Evolutionary conservation across 495 filamentous ascomycete species (phyloP).

Genomic region (Chaetomium cochliodes): DNA sequence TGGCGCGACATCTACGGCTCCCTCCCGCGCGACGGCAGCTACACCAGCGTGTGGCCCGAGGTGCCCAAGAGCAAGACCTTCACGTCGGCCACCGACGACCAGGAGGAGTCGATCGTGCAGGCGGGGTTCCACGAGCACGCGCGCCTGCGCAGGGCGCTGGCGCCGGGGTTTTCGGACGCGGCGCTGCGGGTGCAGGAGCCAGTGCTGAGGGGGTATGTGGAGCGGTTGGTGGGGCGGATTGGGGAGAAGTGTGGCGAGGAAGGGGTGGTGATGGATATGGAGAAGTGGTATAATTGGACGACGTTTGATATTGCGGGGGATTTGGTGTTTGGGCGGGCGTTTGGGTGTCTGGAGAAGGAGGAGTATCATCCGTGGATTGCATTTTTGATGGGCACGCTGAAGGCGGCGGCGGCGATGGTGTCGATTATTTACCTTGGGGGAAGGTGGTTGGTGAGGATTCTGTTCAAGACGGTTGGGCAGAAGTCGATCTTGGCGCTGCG

Average conservation of each 20-base stretch:
- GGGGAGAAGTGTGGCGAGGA: conserved; percentile 23
- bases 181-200: conserved; percentile 42
- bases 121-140: conserved; percentile 40
- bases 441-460: conserved; percentile 15
- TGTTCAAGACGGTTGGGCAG: conserved; percentile 13
- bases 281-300: conserved; percentile 52
- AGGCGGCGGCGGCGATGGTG: conserved; percentile 27
- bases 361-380: conserved; percentile 39
- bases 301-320: conserved; percentile 55
- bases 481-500: background rate
- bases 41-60: conserved; percentile 18
- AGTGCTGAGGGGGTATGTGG: conserved; percentile 38
- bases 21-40: conserved; percentile 18
- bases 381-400: conserved; percentile 33
- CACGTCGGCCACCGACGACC: background rate
- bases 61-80: conserved; percentile 42
- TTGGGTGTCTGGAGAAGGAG: conserved; percentile 46
- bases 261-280: conserved; percentile 34
- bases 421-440: conserved; percentile 29
- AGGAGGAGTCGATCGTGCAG: conserved; percentile 29
- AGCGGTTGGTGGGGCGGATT: conserved; percentile 42
- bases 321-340: conserved; percentile 54
- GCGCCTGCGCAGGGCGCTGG: conserved; percentile 44
- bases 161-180: conserved; percentile 52
- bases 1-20: conserved; percentile 61